Conservation (phyloP, 2,329 filamentous ascomycete genomes). For the Aureobasidium subglaciale region DNA sequence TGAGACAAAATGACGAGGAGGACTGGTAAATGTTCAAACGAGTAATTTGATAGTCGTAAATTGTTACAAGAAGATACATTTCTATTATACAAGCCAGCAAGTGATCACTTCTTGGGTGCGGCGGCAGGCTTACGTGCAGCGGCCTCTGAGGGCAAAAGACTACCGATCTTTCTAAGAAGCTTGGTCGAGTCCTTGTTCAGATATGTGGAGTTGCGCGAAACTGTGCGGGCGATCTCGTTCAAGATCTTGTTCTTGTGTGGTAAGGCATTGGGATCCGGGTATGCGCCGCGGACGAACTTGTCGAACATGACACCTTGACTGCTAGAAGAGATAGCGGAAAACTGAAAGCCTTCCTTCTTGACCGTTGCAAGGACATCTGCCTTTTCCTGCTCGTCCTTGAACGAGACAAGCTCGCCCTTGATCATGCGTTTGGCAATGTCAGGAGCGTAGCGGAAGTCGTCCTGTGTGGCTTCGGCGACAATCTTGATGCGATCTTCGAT, state of each 20-base stretch:
- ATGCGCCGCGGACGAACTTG: slow-evolving; percentile 23
- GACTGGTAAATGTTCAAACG: slow-evolving; percentile 18
- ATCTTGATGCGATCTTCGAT: slow-evolving; percentile 22
- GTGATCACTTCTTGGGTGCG: background rate
- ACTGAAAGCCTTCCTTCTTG: slow-evolving; percentile 15
- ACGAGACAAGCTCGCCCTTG: slow-evolving; percentile 18
- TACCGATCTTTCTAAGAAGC: slow-evolving; percentile 27
- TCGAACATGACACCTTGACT: slow-evolving; percentile 19
- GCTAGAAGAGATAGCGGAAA: slow-evolving; percentile 15
- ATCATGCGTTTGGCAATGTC: slow-evolving; percentile 21
- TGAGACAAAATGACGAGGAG: slow-evolving; percentile 35
- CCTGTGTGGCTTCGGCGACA: slow-evolving; percentile 18
- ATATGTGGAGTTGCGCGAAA: slow-evolving; percentile 23
- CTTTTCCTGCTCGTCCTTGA: slow-evolving; percentile 19
- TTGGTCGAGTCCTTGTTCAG: slow-evolving; percentile 24
- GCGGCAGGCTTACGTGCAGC: slow-evolving; percentile 12
- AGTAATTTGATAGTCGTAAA: slow-evolving; percentile 2
- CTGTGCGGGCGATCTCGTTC: slow-evolving; percentile 20
- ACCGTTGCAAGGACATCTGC: slow-evolving; percentile 16
- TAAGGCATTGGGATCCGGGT: slow-evolving; percentile 19
- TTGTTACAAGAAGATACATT: slow-evolving; percentile 8
- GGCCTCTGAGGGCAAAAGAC: slow-evolving; percentile 12
- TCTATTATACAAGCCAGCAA: slow-evolving; percentile 2
- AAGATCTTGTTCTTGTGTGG: slow-evolving; percentile 21
- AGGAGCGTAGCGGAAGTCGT: slow-evolving; percentile 17